Evolutionary conservation across 495 filamentous ascomycete genomes (phyloP), one percentile per base, ranked within the genome.

Genomic region (Aspergillus ellipticus): DNA sequence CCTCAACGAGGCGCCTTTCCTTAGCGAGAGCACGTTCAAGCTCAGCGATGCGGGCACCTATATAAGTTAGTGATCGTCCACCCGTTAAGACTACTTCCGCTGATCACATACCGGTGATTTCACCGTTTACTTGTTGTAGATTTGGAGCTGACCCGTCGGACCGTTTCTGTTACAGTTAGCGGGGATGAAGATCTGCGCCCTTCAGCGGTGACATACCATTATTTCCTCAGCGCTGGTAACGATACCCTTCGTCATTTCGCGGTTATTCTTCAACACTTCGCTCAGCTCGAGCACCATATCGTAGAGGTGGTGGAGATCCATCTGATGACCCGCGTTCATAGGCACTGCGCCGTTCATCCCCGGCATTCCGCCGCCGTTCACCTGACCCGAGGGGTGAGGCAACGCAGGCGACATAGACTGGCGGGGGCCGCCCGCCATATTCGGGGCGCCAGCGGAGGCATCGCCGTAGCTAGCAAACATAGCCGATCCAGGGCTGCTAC

Each of bases 231-330:
- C 82, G 56, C 88, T 86, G 6, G 79, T 74, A 11, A 93, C 85
- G 52, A 96, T 87, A 39, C 82, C 83, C 56, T 85, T 83, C 7
- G 89, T 87, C 49, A 88, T 82, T 52, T 87, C 85, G 51, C 89
- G 83, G 67, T 94, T 96, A 41, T 87, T 82, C 62, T 85, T 85
- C 17, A 92, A 77, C 54, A 89, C 81, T 21, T 85, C 82, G 56
- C 86, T 89, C 59, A 96, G 74, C 66, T 93, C 87, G 54, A 92
- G 79, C 16, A 96, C 87, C 82, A 92, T 87, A 45, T 85, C 80
- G 66, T 90, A 92, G 42, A 96, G 82, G 67, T 89, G 86, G 64
- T 91, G 89, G 56, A 94, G 82, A 67, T 96, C 90, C 74, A 89
- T 88, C 73, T 93, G 88, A 63, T 93, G 89, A 17, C 90, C 89